phyloP scores from a whole-genome alignment of 2,329 filamentous ascomycete genomes.

The Thelonectria discophora region DNA sequence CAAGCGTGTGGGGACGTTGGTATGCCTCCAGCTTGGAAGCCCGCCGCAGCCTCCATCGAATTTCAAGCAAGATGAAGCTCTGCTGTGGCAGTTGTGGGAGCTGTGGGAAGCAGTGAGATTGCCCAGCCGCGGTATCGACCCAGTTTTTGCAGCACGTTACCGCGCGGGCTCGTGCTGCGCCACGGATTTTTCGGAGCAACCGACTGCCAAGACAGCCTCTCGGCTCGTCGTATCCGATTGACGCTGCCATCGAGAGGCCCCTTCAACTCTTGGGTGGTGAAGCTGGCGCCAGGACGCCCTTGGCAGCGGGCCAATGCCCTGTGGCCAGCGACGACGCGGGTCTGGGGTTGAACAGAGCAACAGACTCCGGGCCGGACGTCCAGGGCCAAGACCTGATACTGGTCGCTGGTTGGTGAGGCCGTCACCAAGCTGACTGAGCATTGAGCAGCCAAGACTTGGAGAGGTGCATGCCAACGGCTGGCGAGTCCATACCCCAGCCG shows the following conservation, averaged over 20 bases:
- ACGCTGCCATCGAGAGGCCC: conserved; percentile 31
- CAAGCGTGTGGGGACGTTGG: conserved; percentile 29
- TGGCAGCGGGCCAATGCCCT: conserved; percentile 34
- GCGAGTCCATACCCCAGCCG: conserved; percentile 14
- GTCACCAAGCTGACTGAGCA: conserved; percentile 7
- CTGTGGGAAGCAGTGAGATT: conserved; percentile 31
- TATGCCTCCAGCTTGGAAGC: conserved; percentile 20
- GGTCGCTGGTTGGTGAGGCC: conserved; percentile 5
- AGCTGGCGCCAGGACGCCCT: conserved; percentile 26
- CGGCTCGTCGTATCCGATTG: conserved; percentile 44
- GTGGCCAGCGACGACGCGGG: conserved; percentile 22
- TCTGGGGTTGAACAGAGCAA: conserved; percentile 19
- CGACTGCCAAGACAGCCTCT: conserved; percentile 45
- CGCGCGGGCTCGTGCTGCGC: conserved; percentile 40
- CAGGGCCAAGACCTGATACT: conserved; percentile 15
- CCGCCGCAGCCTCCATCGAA: conserved; percentile 35
- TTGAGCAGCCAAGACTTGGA: conserved; percentile 4
- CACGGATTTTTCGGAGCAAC: conserved; percentile 42
- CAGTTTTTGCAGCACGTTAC: conserved; percentile 41
- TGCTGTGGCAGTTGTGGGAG: conserved; percentile 28
- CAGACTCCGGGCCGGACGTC: conserved; percentile 10
- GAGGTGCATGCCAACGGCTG: conserved; percentile 7
- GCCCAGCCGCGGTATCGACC: conserved; percentile 37
- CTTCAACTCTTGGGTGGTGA: conserved; percentile 24
- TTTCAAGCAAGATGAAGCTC: conserved; percentile 27